These are phyloP conservation scores for Microascus cirrosus DNA, from an alignment of 2,329 filamentous ascomycete species.

Conservation along the genomic window DNA sequence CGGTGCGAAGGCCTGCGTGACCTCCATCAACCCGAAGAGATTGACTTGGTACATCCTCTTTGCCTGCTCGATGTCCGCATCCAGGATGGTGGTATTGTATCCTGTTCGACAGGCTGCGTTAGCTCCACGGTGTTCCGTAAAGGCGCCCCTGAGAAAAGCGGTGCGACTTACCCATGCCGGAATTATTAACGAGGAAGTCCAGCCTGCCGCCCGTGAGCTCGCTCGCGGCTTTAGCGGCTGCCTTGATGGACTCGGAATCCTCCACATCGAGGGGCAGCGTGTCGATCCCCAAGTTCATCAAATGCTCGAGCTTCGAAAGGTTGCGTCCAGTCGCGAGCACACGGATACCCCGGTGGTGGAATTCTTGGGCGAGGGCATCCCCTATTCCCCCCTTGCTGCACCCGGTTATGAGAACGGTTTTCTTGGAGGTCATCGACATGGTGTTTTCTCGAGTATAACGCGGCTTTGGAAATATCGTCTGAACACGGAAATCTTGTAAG, in stretches of 20 bases:
- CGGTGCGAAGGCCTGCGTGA: conserved; percentile 25
- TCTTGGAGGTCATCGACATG: not conserved
- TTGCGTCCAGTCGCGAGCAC: conserved; percentile 29
- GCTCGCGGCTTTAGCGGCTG: conserved; percentile 18
- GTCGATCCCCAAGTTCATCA: conserved; percentile 20
- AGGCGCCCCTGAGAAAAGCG: not conserved
- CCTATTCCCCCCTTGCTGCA: conserved; percentile 27
- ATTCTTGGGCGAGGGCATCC: conserved; percentile 24
- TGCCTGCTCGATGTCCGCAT: conserved; percentile 10
- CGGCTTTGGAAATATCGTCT: not conserved
- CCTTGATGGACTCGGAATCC: conserved; percentile 18
- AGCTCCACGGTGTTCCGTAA: not conserved
- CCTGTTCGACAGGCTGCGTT: conserved; percentile 9
- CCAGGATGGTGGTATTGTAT: conserved; percentile 11
- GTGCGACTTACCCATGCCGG: conserved; percentile 17
- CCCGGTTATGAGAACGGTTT: conserved; percentile 23
- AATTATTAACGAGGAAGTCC: conserved; percentile 32
- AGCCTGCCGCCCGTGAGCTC: conserved; percentile 22
- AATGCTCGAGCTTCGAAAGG: conserved; percentile 17
- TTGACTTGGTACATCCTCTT: conserved; percentile 23
- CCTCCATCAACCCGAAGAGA: conserved; percentile 23
- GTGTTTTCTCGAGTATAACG: not conserved
- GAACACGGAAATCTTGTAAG: not conserved
- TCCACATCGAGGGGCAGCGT: conserved; percentile 29
- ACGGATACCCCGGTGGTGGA: conserved; percentile 21